phyloP scores from a whole-genome alignment of 768 basidiomycete genomes.

The Erythrobasidium yunnanense region DNA sequence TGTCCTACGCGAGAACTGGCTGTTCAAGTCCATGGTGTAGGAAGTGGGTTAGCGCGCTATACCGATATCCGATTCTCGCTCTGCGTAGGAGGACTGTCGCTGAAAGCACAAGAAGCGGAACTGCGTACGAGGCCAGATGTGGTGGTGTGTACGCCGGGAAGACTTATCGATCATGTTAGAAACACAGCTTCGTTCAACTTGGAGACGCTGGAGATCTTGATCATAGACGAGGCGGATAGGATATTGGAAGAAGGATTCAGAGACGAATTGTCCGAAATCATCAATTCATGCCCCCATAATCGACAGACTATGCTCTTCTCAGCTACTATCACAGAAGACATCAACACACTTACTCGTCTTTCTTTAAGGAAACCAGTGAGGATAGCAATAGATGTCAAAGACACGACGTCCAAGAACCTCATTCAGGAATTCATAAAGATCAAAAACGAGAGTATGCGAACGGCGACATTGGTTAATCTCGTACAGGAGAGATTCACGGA shows the following conservation, averaged over 20 bases:
- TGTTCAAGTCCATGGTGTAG: conserved; percentile 89
- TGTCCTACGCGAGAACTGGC: conserved; percentile 92
- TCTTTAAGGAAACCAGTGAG: conserved; percentile 84
- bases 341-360: conserved; percentile 85
- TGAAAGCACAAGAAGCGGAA: conserved; percentile 79
- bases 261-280: conserved; percentile 86
- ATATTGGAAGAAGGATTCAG: conserved; percentile 85
- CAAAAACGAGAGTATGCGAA: conserved; percentile 34
- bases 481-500: conserved; percentile 64
- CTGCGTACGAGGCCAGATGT: conserved; percentile 82
- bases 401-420: conserved; percentile 69
- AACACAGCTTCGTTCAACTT: conserved; percentile 89
- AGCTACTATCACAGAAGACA: conserved; percentile 95
- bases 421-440: conserved; percentile 64
- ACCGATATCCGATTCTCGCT: conserved; percentile 85
- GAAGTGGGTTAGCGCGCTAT: conserved; percentile 67
- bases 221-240: conserved; percentile 94
- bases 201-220: conserved; percentile 80
- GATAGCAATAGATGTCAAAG: conserved; percentile 89
- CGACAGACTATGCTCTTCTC: conserved; percentile 98
- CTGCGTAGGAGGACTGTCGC: conserved; percentile 85
- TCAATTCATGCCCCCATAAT: conserved; percentile 51
- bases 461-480: conserved; percentile 48
- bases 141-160: conserved; percentile 91
- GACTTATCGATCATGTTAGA: conserved; percentile 91